Percentiles rank a stretch among this genome's conserved stretches.
phyloP scores from a whole-genome alignment of 2,329 filamentous ascomycete species.

The Trichoderma sp. region DNA sequence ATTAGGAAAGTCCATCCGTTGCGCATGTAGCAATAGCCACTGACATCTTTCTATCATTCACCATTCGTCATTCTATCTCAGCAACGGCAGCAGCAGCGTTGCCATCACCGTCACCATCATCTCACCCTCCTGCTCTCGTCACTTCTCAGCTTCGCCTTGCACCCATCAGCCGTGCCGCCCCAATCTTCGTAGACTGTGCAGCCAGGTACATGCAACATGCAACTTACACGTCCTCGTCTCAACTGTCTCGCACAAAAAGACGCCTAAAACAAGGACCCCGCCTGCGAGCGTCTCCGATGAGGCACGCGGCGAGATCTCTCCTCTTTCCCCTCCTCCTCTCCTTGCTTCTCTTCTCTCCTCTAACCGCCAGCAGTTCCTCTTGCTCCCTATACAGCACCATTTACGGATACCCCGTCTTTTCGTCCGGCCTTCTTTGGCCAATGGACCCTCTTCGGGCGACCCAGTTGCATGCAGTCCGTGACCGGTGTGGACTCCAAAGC shows the following conservation, averaged over 20 bases:
- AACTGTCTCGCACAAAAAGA: background rate
- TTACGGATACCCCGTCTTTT: background rate
- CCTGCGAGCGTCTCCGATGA: background rate
- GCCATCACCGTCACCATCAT: background rate
- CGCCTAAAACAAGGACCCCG: background rate
- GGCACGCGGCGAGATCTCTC: background rate
- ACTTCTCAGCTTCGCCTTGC: background rate
- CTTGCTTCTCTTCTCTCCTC: background rate
- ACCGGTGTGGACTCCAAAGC: constrained; percentile 8
- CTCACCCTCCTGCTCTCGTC: background rate
- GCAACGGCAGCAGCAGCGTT: background rate
- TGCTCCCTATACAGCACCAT: background rate
- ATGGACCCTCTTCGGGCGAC: background rate
- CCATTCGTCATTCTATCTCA: background rate
- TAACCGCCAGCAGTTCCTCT: background rate
- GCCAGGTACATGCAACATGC: background rate
- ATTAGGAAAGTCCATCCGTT: background rate
- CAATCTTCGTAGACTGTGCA: background rate
- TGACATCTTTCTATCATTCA: background rate
- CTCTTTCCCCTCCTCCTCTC: background rate
- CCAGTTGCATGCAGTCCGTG: background rate
- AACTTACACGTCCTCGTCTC: background rate
- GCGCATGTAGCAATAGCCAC: background rate
- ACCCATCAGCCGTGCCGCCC: constrained; percentile 3
- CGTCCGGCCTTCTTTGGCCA: background rate